Base-by-base conservation (phyloP, 2,329 filamentous ascomycete species). In the Alternaria infectoria region DNA sequence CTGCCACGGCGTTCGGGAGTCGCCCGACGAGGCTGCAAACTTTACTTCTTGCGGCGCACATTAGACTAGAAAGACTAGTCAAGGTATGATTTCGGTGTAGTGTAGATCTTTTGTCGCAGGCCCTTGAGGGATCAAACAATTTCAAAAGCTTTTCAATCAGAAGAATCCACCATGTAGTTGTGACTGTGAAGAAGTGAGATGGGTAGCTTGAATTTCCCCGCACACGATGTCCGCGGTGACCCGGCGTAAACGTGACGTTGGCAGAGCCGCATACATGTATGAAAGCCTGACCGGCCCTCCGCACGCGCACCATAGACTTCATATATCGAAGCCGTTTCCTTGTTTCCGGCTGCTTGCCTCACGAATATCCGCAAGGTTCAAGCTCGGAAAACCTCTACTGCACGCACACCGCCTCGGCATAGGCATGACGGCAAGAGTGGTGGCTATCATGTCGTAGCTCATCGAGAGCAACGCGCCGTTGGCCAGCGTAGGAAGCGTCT, bases 1-100 rank as follows among this genome's bases (percentile, higher is more conserved):
- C 50, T 64, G 51, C 52, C 54, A 62, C 26, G 73, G 73, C 70
- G 71, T 75, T 74, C 36, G 63, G 60, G 63, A 59, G 60, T 55
- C 54, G 58, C 36, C 36, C 49, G 30, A 50, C 43, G 44, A 61
- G 60, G 52, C 55, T 61, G 47, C 30, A 61, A 43, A 65, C 19
- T 66, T 65, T 62, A 52, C 58, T 69, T 62, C 54, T 59, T 59
- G 56, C 61, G 59, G 65, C 62, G 63, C 62, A 67, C 49, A 54
- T 65, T 64, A 60, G 62, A 70, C 60, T 66, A 66, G 59, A 67
- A 54, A 43, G 32, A 57, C 25, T 55, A 44, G 57, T 36, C 60
- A 54, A n/a, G 21, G 52, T 44, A 54, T 40, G 50, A 67, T 56
- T 54, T 61, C 66, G 60, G 66, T 70, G 54, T 66, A 60, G 57